phyloP scores from a whole-genome alignment of 371 early-diverging fungal genomes.

The Rhizomucor pusillus region DNA sequence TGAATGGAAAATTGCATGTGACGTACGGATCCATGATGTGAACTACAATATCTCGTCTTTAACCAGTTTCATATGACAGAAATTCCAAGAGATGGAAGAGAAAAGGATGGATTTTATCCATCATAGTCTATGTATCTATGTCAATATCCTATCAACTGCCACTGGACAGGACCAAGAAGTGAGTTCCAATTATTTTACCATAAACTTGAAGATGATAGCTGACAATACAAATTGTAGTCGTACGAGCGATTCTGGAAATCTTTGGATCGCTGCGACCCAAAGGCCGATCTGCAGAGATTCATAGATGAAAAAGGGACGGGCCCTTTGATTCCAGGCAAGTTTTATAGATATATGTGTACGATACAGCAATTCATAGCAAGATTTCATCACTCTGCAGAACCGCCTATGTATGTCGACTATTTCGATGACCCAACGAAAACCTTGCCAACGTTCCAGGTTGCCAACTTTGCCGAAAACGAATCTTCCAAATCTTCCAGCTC shows the following conservation, averaged over 20 bases:
- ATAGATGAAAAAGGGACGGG: slow-evolving; percentile 77
- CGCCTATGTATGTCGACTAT: slow-evolving; percentile 40
- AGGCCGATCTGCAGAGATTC: slow-evolving; percentile 69
- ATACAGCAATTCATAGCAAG: background rate
- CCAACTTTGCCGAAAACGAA: slow-evolving; percentile 20
- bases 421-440: slow-evolving; percentile 44
- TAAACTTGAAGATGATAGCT: no score
- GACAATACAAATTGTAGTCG: slow-evolving; percentile 42
- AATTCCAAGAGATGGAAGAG: slow-evolving; percentile 85
- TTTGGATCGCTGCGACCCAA: slow-evolving; percentile 69
- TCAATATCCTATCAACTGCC: slow-evolving; percentile 79
- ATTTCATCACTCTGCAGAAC: slow-evolving; percentile 13
- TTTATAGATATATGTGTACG: background rate
- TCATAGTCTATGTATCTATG: slow-evolving; percentile 77
- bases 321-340: slow-evolving; percentile 46
- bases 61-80: slow-evolving; percentile 24
- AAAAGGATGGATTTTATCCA: slow-evolving; percentile 85
- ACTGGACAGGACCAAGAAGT: slow-evolving; percentile 91
- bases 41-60: background rate
- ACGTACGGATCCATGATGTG: slow-evolving; percentile 47
- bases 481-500: no score
- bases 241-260: slow-evolving; percentile 72
- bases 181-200: no score
- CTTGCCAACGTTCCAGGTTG: slow-evolving; percentile 32
- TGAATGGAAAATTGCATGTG: slow-evolving; percentile 68